Base-by-base conservation (phyloP, 305 asterid genomes). In the Andrographis paniculata region DNA sequence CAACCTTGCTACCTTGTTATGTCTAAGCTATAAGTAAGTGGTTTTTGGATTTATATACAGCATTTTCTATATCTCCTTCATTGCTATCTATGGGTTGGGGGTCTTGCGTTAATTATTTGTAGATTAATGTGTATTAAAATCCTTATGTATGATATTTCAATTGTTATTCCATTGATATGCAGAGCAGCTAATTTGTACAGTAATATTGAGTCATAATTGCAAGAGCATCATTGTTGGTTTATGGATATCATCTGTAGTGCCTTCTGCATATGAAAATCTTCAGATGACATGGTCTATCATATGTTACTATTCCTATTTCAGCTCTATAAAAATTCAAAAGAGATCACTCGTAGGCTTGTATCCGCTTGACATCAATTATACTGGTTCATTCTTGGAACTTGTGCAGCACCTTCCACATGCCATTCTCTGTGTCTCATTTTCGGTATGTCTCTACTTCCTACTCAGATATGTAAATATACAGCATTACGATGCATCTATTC, bases 21-120 rank as follows among this genome's bases (percentile, higher is more conserved):
- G 48, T 24, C 54, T 41, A 41, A 58, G 62, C 44, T 64, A 41
- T 22, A 58, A 58, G 70, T 20, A 57, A 58, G 62, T 48, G 17
- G 13, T 5, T 18, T 1, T 13, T 24, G n/a, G n/a, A n/a, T n/a
- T n/a, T n/a, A n/a, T n/a, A n/a, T n/a, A n/a, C n/a, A n/a, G n/a
- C n/a, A n/a, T n/a, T n/a, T n/a, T n/a, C n/a, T n/a, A n/a, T n/a
- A n/a, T n/a, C n/a, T n/a, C n/a, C n/a, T n/a, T n/a, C n/a, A n/a
- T n/a, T n/a, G n/a, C n/a, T n/a, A n/a, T n/a, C n/a, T n/a, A n/a
- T n/a, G n/a, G n/a, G n/a, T n/a, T n/a, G n/a, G n/a, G n/a, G n/a
- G n/a, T n/a, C n/a, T n/a, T n/a, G n/a, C n/a, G n/a, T n/a, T n/a
- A n/a, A n/a, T n/a, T n/a, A n/a, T n/a, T 24, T 48, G 42, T 18